Percentiles rank a stretch among this genome's conserved stretches.
phyloP scores from a whole-genome alignment of 257 asterid species.

The Nicotiana paniculata region DNA sequence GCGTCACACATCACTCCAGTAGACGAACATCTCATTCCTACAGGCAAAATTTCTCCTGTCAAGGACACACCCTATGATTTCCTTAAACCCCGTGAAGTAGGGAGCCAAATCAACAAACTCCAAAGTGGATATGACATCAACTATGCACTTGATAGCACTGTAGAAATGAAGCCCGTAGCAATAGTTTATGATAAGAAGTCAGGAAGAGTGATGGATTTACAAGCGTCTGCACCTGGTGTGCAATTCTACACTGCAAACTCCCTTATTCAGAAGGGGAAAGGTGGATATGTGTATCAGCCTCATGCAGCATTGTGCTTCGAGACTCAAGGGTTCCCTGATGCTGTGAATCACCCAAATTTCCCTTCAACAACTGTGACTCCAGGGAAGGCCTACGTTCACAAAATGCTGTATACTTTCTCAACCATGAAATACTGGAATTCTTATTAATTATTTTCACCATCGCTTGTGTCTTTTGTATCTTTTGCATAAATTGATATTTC shows the following conservation, averaged over 20 bases:
- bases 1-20: constrained; percentile 7
- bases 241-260: constrained; percentile 12
- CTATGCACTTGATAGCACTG: background rate
- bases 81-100: background rate
- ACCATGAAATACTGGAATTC: background rate
- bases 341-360: constrained; percentile 21
- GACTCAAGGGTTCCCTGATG: constrained; percentile 19
- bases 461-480: background rate
- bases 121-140: constrained; percentile 9
- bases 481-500: background rate
- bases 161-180: constrained; percentile 6
- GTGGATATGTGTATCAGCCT: constrained; percentile 11
- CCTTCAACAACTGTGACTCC: constrained; percentile 8
- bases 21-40: background rate
- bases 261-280: constrained; percentile 12
- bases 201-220: constrained; percentile 13
- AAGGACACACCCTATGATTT: constrained; percentile 6
- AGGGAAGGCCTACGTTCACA: constrained; percentile 34
- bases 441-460: background rate
- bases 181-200: background rate
- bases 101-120: background rate
- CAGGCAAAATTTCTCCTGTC: background rate
- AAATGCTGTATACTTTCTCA: constrained; percentile 40
- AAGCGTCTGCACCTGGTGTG: constrained; percentile 10
- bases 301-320: constrained; percentile 12